Evolutionary conservation across 1,139 yeast species (phyloP), one percentile per base, ranked within the genome.

Genomic region (Pichia sp.): DNA sequence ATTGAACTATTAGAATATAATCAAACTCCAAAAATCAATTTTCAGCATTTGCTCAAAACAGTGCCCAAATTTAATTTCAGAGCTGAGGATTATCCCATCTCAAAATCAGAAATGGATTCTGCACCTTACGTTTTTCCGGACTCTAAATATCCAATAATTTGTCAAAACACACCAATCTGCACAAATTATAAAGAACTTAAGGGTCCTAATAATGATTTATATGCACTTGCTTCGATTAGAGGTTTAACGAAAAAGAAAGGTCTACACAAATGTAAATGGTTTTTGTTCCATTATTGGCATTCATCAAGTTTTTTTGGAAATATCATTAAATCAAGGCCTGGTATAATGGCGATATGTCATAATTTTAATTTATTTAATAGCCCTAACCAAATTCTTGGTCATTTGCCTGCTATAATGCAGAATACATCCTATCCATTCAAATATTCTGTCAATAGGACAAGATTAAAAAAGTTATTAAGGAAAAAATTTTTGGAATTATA

Each of bases 291-390:
- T 10, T 78, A 63, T 53, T 71, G 65, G 51, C 80, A 80, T 10
- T 67, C 73, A 3, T 60, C 66, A 40, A 78, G 75, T 51, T 65
- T 68, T 30, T 38, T 74, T 6, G 68, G 73, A 0, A 50, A 64
- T 27, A 70, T 71, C 27, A 63, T 82, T n/a, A 76, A 76, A 51
- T 67, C 78, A 4, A 66, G 67, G 34, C 83, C 83, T 0, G 72
- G 77, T 0, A 37, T 76, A 3, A 57, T 64, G 30, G 56, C 57
- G 5, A 40, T 57, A 10, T 43, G 59, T 16, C 61, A 61, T 41
- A 63, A 64, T 37, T 48, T 52, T 7, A 37, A 48, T 1, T 45
- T 57, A 5, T 50, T 57, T 40, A 55, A 56, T 33, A 40, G 39
- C n/a, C 45, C 45, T 1, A 46, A 35, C 2, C 42, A 41, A 2